Evolutionary conservation across 2,329 filamentous ascomycete species (phyloP).

Genomic region (Xylariaceae sp.): DNA sequence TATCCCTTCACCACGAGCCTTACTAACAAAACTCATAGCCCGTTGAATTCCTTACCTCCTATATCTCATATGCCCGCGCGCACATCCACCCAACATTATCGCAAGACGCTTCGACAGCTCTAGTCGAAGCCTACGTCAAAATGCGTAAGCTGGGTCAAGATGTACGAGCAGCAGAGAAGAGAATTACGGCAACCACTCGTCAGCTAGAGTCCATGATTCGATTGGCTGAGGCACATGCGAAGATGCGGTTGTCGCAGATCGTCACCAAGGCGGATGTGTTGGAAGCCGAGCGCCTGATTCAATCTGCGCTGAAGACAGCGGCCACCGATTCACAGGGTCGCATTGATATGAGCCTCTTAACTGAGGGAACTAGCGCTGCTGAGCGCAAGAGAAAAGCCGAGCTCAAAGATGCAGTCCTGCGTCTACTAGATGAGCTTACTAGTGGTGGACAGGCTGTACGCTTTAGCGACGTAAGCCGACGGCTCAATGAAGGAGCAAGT

Average conservation of each 20-base stretch:
- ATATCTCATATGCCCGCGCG: slow-evolving; percentile 92
- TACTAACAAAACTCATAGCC: slow-evolving; percentile 51
- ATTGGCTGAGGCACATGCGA: slow-evolving; percentile 90
- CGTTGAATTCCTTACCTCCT: slow-evolving; percentile 90
- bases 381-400: slow-evolving; percentile 81
- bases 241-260: slow-evolving; percentile 79
- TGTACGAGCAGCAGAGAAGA: slow-evolving; percentile 82
- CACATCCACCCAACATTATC: slow-evolving; percentile 81
- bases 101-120: slow-evolving; percentile 72
- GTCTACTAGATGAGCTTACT: slow-evolving; percentile 76
- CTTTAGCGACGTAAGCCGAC: slow-evolving; percentile 73
- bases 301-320: slow-evolving; percentile 89
- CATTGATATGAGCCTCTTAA: slow-evolving; percentile 94
- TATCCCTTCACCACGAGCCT: neutral
- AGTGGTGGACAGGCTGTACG: slow-evolving; percentile 63
- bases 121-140: slow-evolving; percentile 83
- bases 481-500: slow-evolving; percentile 66
- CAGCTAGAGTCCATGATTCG: slow-evolving; percentile 99
- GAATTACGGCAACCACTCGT: slow-evolving; percentile 94
- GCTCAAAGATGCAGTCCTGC: slow-evolving; percentile 73
- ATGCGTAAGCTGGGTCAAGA: slow-evolving; percentile 93
- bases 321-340: slow-evolving; percentile 91
- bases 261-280: slow-evolving; percentile 81
- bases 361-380: slow-evolving; percentile 86
- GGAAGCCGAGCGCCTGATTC: slow-evolving; percentile 90